Evolutionary conservation across 2,329 filamentous ascomycete genomes (phyloP).

Genomic region (Cadophora luteo-olivacea): DNA sequence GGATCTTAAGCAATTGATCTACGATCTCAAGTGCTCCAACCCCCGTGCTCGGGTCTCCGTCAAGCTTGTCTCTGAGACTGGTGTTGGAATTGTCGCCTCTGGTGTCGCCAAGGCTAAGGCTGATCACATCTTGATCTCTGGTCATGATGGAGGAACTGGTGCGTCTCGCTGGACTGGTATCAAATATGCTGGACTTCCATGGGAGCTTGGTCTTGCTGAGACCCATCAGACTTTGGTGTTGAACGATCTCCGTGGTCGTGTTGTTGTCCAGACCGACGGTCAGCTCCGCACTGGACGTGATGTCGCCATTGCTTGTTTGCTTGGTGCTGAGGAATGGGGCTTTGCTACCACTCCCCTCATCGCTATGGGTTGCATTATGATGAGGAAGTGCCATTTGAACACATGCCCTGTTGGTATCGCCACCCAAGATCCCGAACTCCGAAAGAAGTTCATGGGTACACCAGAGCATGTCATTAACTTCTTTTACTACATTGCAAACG

Average conservation of each 20-base stretch:
- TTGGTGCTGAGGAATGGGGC: constrained; percentile 98
- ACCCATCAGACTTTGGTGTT: constrained; percentile 96
- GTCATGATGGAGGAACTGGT: constrained; percentile 95
- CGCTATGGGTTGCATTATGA: constrained; percentile 96
- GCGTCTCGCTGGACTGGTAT: constrained; percentile 98
- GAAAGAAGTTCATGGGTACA: constrained; percentile 91
- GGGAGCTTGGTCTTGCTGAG: constrained; percentile 95
- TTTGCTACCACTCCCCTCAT: constrained; percentile 95
- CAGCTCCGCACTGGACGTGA: constrained; percentile 92
- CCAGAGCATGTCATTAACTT: constrained; percentile 99
- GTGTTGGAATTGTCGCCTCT: constrained; percentile 95
- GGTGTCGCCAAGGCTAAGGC: constrained; percentile 98
- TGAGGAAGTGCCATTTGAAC: constrained; percentile 72
- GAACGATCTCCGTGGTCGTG: constrained; percentile 93
- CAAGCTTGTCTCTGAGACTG: constrained; percentile 96
- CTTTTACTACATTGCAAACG: constrained; percentile 91
- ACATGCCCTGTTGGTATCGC: constrained; percentile 93
- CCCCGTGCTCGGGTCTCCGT: constrained; percentile 91
- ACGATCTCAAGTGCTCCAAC: constrained; percentile 96
- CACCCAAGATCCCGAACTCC: constrained; percentile 91
- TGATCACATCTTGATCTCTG: constrained; percentile 95
- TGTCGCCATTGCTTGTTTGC: constrained; percentile 90
- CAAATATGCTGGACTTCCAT: constrained; percentile 96
- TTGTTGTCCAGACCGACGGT: constrained; percentile 95
- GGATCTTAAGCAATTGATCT: constrained; percentile 96